Conservation (phyloP, 495 filamentous ascomycete species). For the Penicillium verhagenii region DNA sequence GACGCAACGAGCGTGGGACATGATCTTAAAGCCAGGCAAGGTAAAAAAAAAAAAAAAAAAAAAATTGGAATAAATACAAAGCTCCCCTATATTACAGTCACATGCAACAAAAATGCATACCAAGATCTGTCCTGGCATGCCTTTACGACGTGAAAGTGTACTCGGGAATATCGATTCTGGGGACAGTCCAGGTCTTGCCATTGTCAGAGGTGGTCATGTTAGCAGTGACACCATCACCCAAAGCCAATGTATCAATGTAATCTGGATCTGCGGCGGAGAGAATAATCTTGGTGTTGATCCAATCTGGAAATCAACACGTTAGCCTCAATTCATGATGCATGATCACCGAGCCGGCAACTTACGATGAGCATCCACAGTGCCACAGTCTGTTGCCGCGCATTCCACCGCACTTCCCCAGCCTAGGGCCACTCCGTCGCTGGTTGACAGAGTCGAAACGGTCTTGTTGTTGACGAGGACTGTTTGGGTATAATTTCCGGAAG, state of each 20-base stretch:
- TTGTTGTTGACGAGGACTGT: constrained; percentile 35
- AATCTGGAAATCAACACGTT: constrained; percentile 18
- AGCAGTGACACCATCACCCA: constrained; percentile 31
- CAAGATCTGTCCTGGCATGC: not conserved
- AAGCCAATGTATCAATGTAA: constrained; percentile 35
- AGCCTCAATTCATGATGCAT: not conserved
- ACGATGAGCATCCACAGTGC: constrained; percentile 38
- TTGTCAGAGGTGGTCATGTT: constrained; percentile 36
- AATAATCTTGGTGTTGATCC: constrained; percentile 37
- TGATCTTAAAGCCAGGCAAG: too few species aligned
- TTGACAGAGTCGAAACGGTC: constrained; percentile 40
- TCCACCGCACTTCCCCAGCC: constrained; percentile 45
- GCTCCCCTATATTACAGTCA: too few species aligned
- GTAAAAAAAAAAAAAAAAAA: too few species aligned
- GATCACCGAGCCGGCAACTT: constrained; percentile 7
- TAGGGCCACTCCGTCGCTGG: constrained; percentile 30
- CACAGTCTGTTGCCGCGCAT: constrained; percentile 38
- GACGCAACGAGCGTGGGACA: too few species aligned
- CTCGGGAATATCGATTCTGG: constrained; percentile 32
- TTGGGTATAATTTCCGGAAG: constrained; percentile 39
- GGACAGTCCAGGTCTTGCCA: constrained; percentile 43
- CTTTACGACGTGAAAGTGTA: constrained; percentile 20
- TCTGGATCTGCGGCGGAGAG: constrained; percentile 36
- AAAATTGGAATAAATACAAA: too few species aligned
- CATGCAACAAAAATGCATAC: too few species aligned